Evolutionary conservation across 495 filamentous ascomycete genomes (phyloP), one percentile per base, ranked within the genome.

Genomic region (Penicillium parvum): DNA sequence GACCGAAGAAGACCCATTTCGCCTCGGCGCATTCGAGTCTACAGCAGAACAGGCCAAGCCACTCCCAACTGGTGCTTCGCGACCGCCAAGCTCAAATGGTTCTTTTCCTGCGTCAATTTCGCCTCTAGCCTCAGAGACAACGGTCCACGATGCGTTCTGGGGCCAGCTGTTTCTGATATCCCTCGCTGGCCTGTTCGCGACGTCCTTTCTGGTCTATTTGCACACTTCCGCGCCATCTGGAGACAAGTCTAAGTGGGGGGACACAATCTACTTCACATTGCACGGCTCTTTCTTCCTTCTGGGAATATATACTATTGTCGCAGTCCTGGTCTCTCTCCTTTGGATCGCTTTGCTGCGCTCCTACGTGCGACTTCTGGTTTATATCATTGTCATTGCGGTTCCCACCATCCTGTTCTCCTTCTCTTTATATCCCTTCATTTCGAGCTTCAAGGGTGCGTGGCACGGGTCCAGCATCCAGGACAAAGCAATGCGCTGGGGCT

Each of bases 251-350:
- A 82, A 77, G 33, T 72, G 86, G 55, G 87, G 88, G 12, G 92
- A 98, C 60, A 95, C 94, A 7, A 88, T 98, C 39, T 97, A 98
- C 65, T 85, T 82, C 17, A 91, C 89, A 5, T 71, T 98, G 15
- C 85, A 85, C 52, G 74, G 79, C 17, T 96, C 92, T 0, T 92
- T 92, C 53, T 82, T 95, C 57, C 79, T 96, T 25, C 77, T 98
- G 20, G 86, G 88, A 8, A 74, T 90, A 33, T 91, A 97, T 58
- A 97, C 94, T 0, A 55, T 97, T 7, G 83, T 96, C n/a, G 84
- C 92, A 1, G 68, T 96, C 32, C 70, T 90, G 20, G 83, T 98
- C 7, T 90, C 90, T 11, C 66, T 97, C 12, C 55, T 96, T 18
- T 97, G 94, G 94, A 78, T 98, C 50, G 86, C 90, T 12, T 69